Evolutionary conservation across 495 filamentous ascomycete genomes (phyloP).

Genomic region (Stereocaulon alpinum): DNA sequence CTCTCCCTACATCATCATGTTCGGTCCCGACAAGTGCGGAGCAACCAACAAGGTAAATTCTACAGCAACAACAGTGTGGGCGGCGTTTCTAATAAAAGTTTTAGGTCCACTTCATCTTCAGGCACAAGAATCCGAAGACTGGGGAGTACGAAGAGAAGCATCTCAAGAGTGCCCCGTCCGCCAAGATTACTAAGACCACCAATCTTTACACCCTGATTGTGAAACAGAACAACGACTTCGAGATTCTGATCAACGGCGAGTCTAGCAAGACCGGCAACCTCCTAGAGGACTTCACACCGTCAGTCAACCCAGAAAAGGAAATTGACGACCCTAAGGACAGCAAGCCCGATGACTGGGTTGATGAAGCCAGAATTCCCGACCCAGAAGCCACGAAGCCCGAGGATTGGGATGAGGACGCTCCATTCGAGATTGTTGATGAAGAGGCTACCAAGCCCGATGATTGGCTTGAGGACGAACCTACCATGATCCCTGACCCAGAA

Average conservation of each 20-base stretch:
- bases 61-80: neutral
- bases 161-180: conserved; percentile 69
- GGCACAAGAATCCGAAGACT: conserved; percentile 99
- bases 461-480: conserved; percentile 90
- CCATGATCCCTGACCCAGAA: conserved; percentile 83
- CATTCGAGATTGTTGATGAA: conserved; percentile 90
- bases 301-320: conserved; percentile 92
- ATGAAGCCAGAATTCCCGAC: conserved; percentile 80
- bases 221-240: conserved; percentile 87
- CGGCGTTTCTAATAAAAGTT: neutral
- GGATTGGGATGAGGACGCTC: conserved; percentile 98
- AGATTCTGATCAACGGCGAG: conserved; percentile 83
- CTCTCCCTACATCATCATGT: conserved; percentile 99
- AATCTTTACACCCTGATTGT: conserved; percentile 94
- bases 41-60: conserved; percentile 79
- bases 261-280: conserved; percentile 79
- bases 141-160: conserved; percentile 99
- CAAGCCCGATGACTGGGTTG: conserved; percentile 95
- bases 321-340: conserved; percentile 93
- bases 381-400: conserved; percentile 92
- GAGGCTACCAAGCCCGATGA: conserved; percentile 85
- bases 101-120: conserved; percentile 99
- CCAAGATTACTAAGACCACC: conserved; percentile 80
- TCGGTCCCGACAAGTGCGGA: conserved; percentile 99
- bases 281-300: conserved; percentile 83